Evolutionary conservation across 106 monocot species (phyloP), one percentile per base, ranked within the genome.

Genomic region (Dioscorea zingiberensis): DNA sequence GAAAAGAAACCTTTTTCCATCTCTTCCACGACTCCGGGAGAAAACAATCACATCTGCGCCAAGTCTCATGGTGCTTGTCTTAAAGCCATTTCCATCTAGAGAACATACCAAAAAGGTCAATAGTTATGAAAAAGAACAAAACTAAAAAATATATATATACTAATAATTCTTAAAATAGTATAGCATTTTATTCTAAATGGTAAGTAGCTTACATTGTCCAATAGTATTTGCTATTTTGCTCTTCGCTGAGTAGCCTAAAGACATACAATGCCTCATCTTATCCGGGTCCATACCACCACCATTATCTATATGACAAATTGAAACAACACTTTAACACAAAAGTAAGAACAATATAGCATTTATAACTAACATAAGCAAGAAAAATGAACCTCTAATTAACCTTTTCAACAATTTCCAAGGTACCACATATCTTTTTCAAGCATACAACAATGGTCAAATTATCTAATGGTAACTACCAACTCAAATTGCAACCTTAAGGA

Each of bases 241-340:
- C 68, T 94, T 94, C n/a, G 69, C 75, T 8, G 94, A 94, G 69
- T 91, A 94, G 54, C 94, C 94, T 56, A 94, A 65, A 10, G 94
- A 94, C 83, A 94, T 90, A 75, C 94, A 94, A 46, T 87, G 83
- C 29, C 94, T 64, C 84, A 94, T 82, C 69, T 85, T 87, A 58
- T 90, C 85, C 13, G 87, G 90, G 66, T 87, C 73, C 94, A 94
- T 94, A 51, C 94, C 94, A 71, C 94, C 94, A 63, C 94, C 94
- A 80, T 94, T 69, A 76, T 94, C 94, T 94, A 65, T 25, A 75
- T 22, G 25, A 66, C 57, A 66, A 29, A n/a, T 65, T 1, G 27
- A 70, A 22, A 47, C 21, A 67, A 53, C 9, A 28, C 24, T 54
- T 56, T 22, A 27, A 19, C 27, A 61, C 16, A 15, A 1, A 62